Base-by-base conservation (phyloP, 2,329 filamentous ascomycete genomes). In the Xylaria sp. region DNA sequence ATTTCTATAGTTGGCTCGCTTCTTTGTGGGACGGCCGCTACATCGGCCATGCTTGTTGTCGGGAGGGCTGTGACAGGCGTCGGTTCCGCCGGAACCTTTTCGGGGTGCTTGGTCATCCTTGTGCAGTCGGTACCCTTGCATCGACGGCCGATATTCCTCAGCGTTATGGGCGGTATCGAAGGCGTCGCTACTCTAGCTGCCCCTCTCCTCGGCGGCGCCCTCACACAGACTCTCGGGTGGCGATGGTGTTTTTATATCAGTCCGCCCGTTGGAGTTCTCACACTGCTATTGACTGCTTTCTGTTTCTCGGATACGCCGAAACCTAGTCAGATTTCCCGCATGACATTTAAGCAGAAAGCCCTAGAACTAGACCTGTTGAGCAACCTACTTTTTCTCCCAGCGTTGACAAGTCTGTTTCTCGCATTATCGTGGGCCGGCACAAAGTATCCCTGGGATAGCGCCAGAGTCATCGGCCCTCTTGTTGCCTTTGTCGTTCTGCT, bases 231-330 rank as follows among this genome's bases (percentile, higher is more conserved):
- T 1, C 77, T 79, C 11, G 76, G 76, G 3, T 81, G 79, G 79
- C 72, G 79, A 28, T 81, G 80, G 76, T 80, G 78, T 42, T 81
- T 81, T 65, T 81, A 80, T 38, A 68, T 81, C 72, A 81, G 81
- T 69, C 56, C 56, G 40, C 56, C 56, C 17, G 26, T 46, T 13
- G 56, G 56, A 31, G 17, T 4, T 26, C 38, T 59, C 26, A 59
- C 56, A 4, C 26, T 59, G 9, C 7, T 33, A 1, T 33, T 59
- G 26, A 46, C 56, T 10, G 17, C 7, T 23, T 33, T 23, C 26
- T 59, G 40, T 46, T 33, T 59, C 40, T 59, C 26, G 3, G 56
- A 59, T 13, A 46, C 23, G 40, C 56, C 56, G 40, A 59, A 59
- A 33, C 17, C 56, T 17, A 26, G 40, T 26, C 2, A 6, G 15